These are phyloP conservation scores for Strigomonas culicis DNA, from an alignment of 208 protist genomes.

Conservation along the genomic window DNA sequence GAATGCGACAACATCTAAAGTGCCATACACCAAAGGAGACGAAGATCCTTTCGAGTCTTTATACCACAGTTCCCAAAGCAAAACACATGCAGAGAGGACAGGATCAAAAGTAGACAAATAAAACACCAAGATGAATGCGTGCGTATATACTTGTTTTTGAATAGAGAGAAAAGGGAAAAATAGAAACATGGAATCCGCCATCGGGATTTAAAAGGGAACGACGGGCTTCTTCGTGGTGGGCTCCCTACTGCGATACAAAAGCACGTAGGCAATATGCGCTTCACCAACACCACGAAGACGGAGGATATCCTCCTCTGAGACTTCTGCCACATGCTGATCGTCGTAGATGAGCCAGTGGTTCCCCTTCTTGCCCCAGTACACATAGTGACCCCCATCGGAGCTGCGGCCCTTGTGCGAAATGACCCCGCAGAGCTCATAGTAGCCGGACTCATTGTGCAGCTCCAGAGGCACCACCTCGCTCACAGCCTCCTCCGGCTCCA, in stretches of 20 bases:
- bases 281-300: slow-evolving; percentile 73
- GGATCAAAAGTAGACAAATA: too few relatives aligned
- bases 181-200: background rate
- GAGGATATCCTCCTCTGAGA: slow-evolving; percentile 71
- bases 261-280: slow-evolving; percentile 82
- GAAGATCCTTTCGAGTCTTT: too few relatives aligned
- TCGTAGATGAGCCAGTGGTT: slow-evolving; percentile 73
- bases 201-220: slow-evolving; percentile 33
- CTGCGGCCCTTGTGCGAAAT: slow-evolving; percentile 90
- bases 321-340: slow-evolving; percentile 60
- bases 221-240: slow-evolving; percentile 40
- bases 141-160: too few relatives aligned
- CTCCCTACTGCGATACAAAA: slow-evolving; percentile 71
- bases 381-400: slow-evolving; percentile 89
- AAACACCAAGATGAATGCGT: too few relatives aligned
- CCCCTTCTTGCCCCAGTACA: slow-evolving; percentile 86
- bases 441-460: slow-evolving; percentile 57
- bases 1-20: too few relatives aligned
- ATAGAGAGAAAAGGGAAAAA: background rate
- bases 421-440: slow-evolving; percentile 89
- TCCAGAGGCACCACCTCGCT: slow-evolving; percentile 19
- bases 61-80: too few relatives aligned
- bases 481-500: slow-evolving; percentile 6
- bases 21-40: too few relatives aligned
- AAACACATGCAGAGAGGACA: too few relatives aligned